Evolutionary conservation across 768 basidiomycete genomes (phyloP), one percentile per base, ranked within the genome.

Genomic region (Phanerodontia chrysosporium): DNA sequence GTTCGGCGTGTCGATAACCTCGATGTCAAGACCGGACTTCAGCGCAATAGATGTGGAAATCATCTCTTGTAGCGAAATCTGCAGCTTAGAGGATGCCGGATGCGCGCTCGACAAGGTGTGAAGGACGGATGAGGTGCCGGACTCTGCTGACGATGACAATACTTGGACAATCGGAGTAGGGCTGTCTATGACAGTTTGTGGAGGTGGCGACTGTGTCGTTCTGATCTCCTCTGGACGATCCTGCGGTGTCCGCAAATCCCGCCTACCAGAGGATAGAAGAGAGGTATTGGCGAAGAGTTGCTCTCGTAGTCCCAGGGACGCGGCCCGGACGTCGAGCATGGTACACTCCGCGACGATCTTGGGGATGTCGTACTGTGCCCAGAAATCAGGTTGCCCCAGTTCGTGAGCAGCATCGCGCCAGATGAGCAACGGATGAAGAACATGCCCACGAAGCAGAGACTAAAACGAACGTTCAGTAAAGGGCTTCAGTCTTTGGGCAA

Each of bases 61-160:
- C 84, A 92, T 90, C 58, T 87, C 85, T 64, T 85, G 81, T n/a
- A 92, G 74, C 3, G 89, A 90, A 55, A 91, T 65, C 14, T 65
- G 66, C 30, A 65, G 59, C 28, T 59, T 64, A 48, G 42, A 51
- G 12, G 39, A 49, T 9, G 49, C 25, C 16, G 35, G 58, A 21
- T 53, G 42, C 4, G 30, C n/a, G 24, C 25, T 30, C 29, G 61
- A 61, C 28, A 61, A 45, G 45, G 45, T 45, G 6, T 56, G 52
- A 24, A 57, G 49, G 10, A 63, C 55, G n/a, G 62, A 63, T 4
- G 54, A 56, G 7, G 36, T 35, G 13, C 36, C 32, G 9, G 58
- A 59, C n/a, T 58, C 58, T 12, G 51, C 58, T 24, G 62, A 63
- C 1, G 62, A 56, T 22, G 62, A 63, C 27, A 63, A 25, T 2